Evolutionary conservation across 2,329 filamentous ascomycete species (phyloP).

Genomic region (Paraphoma chrysanthemicola): DNA sequence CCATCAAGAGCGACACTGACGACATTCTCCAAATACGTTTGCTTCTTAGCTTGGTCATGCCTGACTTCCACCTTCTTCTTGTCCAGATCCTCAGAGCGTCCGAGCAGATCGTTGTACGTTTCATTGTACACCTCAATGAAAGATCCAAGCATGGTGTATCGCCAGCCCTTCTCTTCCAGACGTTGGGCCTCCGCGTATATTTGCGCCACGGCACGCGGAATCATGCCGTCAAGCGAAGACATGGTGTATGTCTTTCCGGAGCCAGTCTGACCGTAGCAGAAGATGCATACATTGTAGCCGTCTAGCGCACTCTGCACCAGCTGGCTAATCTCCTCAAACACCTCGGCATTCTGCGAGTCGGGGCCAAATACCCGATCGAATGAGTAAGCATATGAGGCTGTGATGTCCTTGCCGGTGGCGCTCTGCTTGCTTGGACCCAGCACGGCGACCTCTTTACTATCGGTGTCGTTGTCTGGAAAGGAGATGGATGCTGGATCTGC

Average conservation of each 20-base stretch:
- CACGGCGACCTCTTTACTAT: slow-evolving; percentile 85
- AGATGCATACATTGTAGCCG: slow-evolving; percentile 98
- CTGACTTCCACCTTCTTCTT: slow-evolving; percentile 89
- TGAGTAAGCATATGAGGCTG: slow-evolving; percentile 83
- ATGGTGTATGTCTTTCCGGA: slow-evolving; percentile 98
- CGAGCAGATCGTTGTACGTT: slow-evolving; percentile 88
- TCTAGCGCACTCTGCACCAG: slow-evolving; percentile 95
- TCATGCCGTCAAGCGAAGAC: slow-evolving; percentile 95
- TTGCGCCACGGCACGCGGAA: slow-evolving; percentile 88
- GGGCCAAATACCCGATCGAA: slow-evolving; percentile 95
- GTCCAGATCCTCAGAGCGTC: slow-evolving; percentile 71
- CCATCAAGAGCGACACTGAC: slow-evolving; percentile 79
- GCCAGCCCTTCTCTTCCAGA: slow-evolving; percentile 90
- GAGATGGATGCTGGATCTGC: slow-evolving; percentile 72
- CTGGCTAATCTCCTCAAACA: slow-evolving; percentile 96
- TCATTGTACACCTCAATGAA: slow-evolving; percentile 99
- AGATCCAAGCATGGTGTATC: slow-evolving; percentile 90
- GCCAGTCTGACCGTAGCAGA: slow-evolving; percentile 97
- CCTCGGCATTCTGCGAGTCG: slow-evolving; percentile 76
- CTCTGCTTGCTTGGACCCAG: slow-evolving; percentile 84
- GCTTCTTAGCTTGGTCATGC: slow-evolving; percentile 81
- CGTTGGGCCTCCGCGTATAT: slow-evolving; percentile 88
- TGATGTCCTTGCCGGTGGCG: slow-evolving; percentile 75
- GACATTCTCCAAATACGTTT: slow-evolving; percentile 82
- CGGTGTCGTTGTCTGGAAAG: slow-evolving; percentile 80